Evolutionary conservation across 129 eudicot species (phyloP), one percentile per base, ranked within the genome.

Genomic region (Solidago caesia): DNA sequence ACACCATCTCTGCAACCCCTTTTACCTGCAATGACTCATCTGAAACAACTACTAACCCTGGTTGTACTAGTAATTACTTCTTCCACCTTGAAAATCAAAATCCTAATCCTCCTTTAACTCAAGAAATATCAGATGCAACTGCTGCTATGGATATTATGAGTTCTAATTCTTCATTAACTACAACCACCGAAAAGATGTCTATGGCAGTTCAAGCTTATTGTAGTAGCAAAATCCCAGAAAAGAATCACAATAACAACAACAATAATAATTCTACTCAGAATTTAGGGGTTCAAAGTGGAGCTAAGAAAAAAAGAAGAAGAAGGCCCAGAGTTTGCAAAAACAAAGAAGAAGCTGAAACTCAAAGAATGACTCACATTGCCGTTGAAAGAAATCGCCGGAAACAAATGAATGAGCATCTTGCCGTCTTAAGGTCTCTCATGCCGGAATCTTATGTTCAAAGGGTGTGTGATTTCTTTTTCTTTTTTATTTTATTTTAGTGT

Each of bases 341-440:
- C 75, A 88, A 90, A 78, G 97, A 93, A 79, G 97, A 93, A 73
- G 98, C 98, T 64, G 98, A 93, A 77, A 88, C 84, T 46, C 98
- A 92, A 67, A 84, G 98, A 79, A 89, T 89, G 98, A 90, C 98
- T 15, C 98, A 92, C 96, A 92, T 92, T 86, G 88, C 88, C 27
- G 96, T 93, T 7, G 98, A 93, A 46, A 81, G 98, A 64, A 93
- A 93, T 78, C 87, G 98, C 41, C 83, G 98, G 75, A 93, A 93
- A 83, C 98, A 88, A 63, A 93, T 93, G 96, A 93, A 93, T 68
- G 97, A 93, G 12, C 97, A 93, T 76, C 89, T 93, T 41, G 91
- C 98, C 4, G 97, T 90, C 48, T 71, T 93, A 33, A 84, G 98
- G 12, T 90, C 97, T 9, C 98, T 93, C 88, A 93, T 93, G 98